Conservation (phyloP, 345 rosid species). For the Hibiscus trionum region DNA sequence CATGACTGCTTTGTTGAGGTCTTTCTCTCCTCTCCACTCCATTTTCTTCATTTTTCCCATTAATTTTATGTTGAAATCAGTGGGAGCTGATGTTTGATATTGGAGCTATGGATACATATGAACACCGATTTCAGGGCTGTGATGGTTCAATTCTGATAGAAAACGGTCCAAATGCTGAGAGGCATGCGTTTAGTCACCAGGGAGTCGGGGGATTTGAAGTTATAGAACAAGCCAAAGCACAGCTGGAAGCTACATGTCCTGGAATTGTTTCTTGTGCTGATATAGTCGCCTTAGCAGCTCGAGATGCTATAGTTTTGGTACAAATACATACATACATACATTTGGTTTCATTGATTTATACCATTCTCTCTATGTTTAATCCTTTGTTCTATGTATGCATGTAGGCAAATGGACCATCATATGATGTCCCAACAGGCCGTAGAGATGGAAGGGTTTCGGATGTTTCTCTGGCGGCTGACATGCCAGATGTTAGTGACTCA, state of each 20-base stretch:
- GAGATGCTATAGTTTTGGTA: slow-evolving; percentile 70
- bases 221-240: slow-evolving; percentile 48
- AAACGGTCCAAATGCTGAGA: slow-evolving; percentile 47
- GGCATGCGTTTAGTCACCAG: slow-evolving; percentile 52
- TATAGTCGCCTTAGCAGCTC: slow-evolving; percentile 73
- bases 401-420: slow-evolving; percentile 60
- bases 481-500: slow-evolving; percentile 68
- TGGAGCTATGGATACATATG: too few species aligned
- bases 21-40: background rate
- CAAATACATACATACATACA: background rate
- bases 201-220: slow-evolving; percentile 62
- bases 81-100: background rate
- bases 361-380: background rate
- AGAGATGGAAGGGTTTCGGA: slow-evolving; percentile 65
- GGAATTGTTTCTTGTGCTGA: slow-evolving; percentile 82
- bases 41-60: background rate
- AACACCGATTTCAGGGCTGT: slow-evolving; percentile 42
- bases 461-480: slow-evolving; percentile 35
- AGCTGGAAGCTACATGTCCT: slow-evolving; percentile 51
- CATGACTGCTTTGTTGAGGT: slow-evolving; percentile 83
- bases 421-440: slow-evolving; percentile 65
- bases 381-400: background rate
- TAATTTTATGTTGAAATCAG: background rate
- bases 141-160: slow-evolving; percentile 79
- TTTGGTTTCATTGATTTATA: background rate